phyloP scores from a whole-genome alignment of 73 alveolate species.

The Uronychia binucleata region DNA sequence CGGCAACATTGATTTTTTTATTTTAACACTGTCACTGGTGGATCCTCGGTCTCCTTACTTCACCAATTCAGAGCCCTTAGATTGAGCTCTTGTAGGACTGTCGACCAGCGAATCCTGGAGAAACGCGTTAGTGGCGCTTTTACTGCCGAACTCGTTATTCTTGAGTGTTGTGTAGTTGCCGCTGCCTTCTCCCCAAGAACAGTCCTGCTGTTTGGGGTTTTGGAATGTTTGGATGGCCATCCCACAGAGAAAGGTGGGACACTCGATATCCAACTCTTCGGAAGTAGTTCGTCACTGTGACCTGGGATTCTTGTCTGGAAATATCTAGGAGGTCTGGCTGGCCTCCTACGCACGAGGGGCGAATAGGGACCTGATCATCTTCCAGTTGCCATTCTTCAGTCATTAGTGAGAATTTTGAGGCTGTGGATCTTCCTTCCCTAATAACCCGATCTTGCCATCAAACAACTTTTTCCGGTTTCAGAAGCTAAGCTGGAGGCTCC shows the following conservation, averaged over 20 bases:
- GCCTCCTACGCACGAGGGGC: no score
- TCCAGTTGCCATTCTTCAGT: not conserved
- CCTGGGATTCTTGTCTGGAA: not conserved
- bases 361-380: no score
- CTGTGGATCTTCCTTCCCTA: not conserved
- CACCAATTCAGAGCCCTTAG: not conserved
- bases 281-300: not conserved
- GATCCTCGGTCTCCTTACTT: not conserved
- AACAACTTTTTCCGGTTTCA: not conserved
- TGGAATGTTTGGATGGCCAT: no score
- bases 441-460: not conserved
- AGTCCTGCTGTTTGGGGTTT: no score
- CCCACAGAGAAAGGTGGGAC: no score
- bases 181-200: no score
- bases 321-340: no score
- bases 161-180: no score
- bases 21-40: not conserved
- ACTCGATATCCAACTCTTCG: no score
- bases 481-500: not conserved
- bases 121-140: not conserved
- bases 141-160: not conserved
- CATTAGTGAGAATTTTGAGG: not conserved
- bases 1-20: not conserved
- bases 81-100: no score
- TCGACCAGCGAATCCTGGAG: no score